Base-by-base conservation (phyloP, 2,329 filamentous ascomycete species). In the Ilyonectria mors-panacis region DNA sequence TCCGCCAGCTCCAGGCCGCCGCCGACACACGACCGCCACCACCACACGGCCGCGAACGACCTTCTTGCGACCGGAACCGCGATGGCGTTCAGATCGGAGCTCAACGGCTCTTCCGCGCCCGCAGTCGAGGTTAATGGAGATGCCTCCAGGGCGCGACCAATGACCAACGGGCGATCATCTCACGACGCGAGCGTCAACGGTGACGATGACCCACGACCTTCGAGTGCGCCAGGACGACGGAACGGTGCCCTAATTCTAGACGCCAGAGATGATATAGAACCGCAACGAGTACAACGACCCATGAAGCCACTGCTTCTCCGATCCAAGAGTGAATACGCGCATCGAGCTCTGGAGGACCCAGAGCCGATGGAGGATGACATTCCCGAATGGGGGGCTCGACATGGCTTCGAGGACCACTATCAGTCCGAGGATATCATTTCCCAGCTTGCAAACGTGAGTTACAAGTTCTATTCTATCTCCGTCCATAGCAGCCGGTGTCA, bases 321-420 rank as follows among this genome's bases (percentile, higher is more conserved):
- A 59, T 88, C 88, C 64, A 88, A 86, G 80, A 90, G 87, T 77
- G 88, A 90, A 71, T 85, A 84, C 73, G 82, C 79, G 30, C 78
- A 83, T 48, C 83, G 82, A 28, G 78, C 81, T 42, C 80, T 82
- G 26, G 77, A 83, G 17, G 80, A 84, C 19, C 68, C 79, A 47
- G 83, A 85, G 47, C 77, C 80, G 56, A 73, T 78, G 30, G 84
- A 85, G 15, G 84, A 86, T 4, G 85, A 86, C 47, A 79, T 85
- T 35, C 81, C 82, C 48, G 84, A 86, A 71, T 88, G 86, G 85
- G 87, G 88, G 8, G 87, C 87, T 79, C 89, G 95, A 55, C 95
- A 98, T 83, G 95, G 95, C 54, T 98, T 96, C 84, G 94, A 97
- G 78, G 93, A 95, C 73, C 94, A 97, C 80, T 94, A 97, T 79